A percentile compares a stretch with the other conserved stretches of the same genome.
Evolutionary conservation across 75 land plant genomes (phyloP).

Genomic region (Picea sitchensis): DNA sequence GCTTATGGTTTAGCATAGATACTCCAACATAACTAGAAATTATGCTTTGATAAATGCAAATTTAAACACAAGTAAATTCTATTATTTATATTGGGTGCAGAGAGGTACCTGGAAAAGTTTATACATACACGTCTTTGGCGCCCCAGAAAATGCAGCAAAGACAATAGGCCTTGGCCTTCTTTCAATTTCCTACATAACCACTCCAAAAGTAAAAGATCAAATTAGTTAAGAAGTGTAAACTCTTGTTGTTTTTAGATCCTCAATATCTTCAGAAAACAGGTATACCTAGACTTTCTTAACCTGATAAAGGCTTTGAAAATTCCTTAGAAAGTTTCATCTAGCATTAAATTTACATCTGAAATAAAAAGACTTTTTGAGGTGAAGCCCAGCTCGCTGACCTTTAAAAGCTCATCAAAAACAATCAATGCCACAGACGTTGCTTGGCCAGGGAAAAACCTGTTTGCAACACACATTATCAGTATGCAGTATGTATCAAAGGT

Average conservation of each 20-base stretch:
- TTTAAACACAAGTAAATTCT: neutral
- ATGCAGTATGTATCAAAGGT: neutral
- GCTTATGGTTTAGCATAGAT: neutral
- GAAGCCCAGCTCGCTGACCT: constrained; percentile 39
- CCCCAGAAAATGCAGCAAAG: constrained; percentile 87
- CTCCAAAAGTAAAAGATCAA: constrained; percentile 5
- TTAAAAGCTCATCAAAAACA: constrained; percentile 66
- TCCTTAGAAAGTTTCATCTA: neutral
- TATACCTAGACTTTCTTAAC: neutral
- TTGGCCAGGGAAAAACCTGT: constrained; percentile 80
- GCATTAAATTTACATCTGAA: neutral
- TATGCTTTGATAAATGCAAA: neutral
- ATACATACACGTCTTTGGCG: constrained; percentile 78
- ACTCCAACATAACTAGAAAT: neutral
- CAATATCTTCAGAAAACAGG: neutral
- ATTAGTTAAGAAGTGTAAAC: neutral
- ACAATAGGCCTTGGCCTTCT: constrained; percentile 66
- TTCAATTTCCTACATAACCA: constrained; percentile 52
- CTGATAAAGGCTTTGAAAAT: neutral
- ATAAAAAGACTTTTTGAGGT: neutral
- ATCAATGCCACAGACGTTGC: constrained; percentile 55
- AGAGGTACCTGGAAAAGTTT: constrained; percentile 73
- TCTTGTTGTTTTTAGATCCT: neutral
- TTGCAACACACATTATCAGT: neutral
- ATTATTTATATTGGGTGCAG: no score